phyloP scores from a whole-genome alignment of 192 early-diverging fungal species.

The Umbelopsis vinacea region DNA sequence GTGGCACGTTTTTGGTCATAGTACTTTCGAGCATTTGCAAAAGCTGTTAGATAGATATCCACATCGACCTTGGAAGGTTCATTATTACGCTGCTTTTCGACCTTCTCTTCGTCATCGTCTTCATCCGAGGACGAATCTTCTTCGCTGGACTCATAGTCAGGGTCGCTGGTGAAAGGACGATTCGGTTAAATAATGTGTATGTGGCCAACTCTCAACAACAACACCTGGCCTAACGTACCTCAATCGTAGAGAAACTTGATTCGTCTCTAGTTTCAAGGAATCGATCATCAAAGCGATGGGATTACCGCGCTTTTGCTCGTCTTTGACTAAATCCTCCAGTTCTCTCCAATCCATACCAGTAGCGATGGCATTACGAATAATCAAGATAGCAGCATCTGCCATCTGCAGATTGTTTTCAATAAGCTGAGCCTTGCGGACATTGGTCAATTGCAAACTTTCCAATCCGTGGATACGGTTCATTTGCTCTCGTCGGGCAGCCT shows the following conservation, averaged over 20 bases:
- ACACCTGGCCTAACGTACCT: slow-evolving; percentile 35
- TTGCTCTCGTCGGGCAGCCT: slow-evolving; percentile 80
- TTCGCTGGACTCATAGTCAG: slow-evolving; percentile 48
- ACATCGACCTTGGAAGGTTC: slow-evolving; percentile 70
- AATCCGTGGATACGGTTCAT: slow-evolving; percentile 77
- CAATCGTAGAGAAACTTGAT: slow-evolving; percentile 77
- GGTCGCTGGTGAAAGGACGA: slow-evolving; percentile 47
- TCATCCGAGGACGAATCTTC: slow-evolving; percentile 45
- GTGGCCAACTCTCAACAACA: too few species aligned
- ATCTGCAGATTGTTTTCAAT: slow-evolving; percentile 84
- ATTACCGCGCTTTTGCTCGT: slow-evolving; percentile 79
- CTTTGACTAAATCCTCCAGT: slow-evolving; percentile 82
- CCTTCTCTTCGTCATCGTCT: slow-evolving; percentile 45
- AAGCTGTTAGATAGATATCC: slow-evolving; percentile 87
- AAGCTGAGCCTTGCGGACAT: slow-evolving; percentile 76
- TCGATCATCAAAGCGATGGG: slow-evolving; percentile 81
- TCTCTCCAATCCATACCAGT: slow-evolving; percentile 97
- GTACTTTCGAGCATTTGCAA: slow-evolving; percentile 87
- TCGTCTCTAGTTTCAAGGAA: slow-evolving; percentile 75
- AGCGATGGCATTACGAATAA: slow-evolving; percentile 87
- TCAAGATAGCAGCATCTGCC: slow-evolving; percentile 87
- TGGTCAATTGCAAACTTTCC: slow-evolving; percentile 69
- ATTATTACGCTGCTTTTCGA: slow-evolving; percentile 37
- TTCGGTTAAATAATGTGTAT: slow-evolving; percentile 24
- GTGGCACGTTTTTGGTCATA: slow-evolving; percentile 87